phyloP scores from a whole-genome alignment of 305 asterid genomes.

The Fraxinus sp. region DNA sequence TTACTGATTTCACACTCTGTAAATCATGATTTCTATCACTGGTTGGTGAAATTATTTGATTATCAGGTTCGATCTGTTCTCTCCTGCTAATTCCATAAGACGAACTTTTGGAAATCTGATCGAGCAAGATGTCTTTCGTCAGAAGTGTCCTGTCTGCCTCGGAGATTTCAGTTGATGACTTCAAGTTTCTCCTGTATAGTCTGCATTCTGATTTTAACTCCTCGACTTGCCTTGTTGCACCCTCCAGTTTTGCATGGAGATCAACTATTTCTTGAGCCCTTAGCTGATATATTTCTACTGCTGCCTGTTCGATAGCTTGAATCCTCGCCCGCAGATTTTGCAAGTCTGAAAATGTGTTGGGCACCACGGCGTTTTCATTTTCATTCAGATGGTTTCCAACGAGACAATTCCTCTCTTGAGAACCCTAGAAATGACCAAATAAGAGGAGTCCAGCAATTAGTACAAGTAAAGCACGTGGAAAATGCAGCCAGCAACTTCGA shows the following conservation, averaged over 20 bases:
- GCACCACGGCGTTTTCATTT: conserved; percentile 26
- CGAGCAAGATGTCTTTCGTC: conserved; percentile 93
- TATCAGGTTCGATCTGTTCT: conserved; percentile 45
- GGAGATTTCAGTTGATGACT: conserved; percentile 58
- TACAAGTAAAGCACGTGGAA: background rate
- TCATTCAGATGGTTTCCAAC: conserved; percentile 23
- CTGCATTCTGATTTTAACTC: conserved; percentile 63
- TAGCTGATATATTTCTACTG: conserved; percentile 49
- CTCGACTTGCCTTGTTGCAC: conserved; percentile 61
- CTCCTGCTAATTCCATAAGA: conserved; percentile 58
- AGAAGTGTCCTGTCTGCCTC: conserved; percentile 62
- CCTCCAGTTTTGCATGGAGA: conserved; percentile 61
- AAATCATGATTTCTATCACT: conserved; percentile 27
- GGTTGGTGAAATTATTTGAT: conserved; percentile 38
- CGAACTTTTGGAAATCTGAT: conserved; percentile 76
- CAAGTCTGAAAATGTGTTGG: conserved; percentile 44
- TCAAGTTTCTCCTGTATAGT: conserved; percentile 41
- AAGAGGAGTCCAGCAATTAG: conserved; percentile 17
- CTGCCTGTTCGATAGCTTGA: conserved; percentile 54
- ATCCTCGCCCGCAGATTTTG: conserved; percentile 56
- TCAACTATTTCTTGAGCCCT: conserved; percentile 54
- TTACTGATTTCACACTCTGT: conserved; percentile 42
- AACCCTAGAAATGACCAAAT: conserved; percentile 42
- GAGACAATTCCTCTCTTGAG: conserved; percentile 23
- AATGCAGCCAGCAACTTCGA: conserved; percentile 5